phyloP scores from a whole-genome alignment of 345 rosid species.

The Ceriops zippeliana region DNA sequence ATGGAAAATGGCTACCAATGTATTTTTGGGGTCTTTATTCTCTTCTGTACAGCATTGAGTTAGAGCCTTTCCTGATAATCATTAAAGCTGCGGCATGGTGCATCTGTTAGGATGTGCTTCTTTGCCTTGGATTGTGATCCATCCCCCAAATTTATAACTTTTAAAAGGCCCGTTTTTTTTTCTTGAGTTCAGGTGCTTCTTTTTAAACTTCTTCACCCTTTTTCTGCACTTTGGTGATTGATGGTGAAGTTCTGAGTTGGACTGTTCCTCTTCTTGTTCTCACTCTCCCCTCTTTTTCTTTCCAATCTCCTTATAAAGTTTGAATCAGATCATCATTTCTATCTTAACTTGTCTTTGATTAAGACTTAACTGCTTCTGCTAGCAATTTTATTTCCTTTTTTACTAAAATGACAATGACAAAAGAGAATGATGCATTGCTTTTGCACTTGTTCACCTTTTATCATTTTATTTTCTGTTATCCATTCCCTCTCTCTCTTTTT shows the following conservation, averaged over 20 bases:
- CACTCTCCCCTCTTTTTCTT: not conserved
- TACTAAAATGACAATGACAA: too few relatives aligned
- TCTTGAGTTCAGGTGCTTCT: slow-evolving; percentile 28
- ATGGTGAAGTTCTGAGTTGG: slow-evolving; percentile 54
- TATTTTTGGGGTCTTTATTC: not conserved
- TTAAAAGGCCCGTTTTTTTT: slow-evolving; percentile 21
- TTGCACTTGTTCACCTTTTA: slow-evolving; percentile 37
- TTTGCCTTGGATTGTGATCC: slow-evolving; percentile 12
- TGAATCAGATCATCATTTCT: not conserved
- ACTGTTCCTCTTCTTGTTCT: slow-evolving; percentile 33
- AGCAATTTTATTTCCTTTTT: too few relatives aligned
- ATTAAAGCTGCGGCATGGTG: slow-evolving; percentile 9
- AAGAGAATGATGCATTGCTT: slow-evolving; percentile 18
- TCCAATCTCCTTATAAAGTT: not conserved
- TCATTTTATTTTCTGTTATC: slow-evolving; percentile 31
- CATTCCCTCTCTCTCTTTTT: slow-evolving; percentile 32
- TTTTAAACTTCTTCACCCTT: slow-evolving; percentile 40
- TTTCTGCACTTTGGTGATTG: slow-evolving; percentile 39
- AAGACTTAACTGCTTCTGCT: too few relatives aligned
- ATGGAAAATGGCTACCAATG: not conserved
- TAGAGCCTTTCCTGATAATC: slow-evolving; percentile 1
- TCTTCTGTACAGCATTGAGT: not conserved
- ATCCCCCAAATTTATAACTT: slow-evolving; percentile 24
- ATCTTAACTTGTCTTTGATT: not conserved
- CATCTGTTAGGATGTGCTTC: slow-evolving; percentile 16